Conservation (phyloP, 805 yeast genomes). For the Yamadazyma insecticola region DNA sequence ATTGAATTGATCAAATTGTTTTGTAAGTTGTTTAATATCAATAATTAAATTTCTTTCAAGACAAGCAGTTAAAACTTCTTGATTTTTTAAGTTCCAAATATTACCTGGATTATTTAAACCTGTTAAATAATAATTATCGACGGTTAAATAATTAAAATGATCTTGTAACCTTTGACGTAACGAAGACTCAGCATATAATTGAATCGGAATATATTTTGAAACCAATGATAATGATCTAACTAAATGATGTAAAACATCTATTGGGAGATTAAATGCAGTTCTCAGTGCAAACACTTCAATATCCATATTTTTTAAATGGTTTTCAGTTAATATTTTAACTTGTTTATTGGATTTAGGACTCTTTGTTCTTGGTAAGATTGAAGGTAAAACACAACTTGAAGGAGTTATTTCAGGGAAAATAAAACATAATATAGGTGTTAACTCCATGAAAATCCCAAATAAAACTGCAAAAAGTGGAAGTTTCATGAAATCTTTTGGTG, state of each 20-base stretch:
- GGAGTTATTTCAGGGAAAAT: conserved; percentile 54
- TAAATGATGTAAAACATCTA: conserved; percentile 31
- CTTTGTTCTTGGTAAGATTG: conserved; percentile 35
- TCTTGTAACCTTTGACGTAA: conserved; percentile 32
- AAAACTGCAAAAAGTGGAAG: conserved; percentile 50
- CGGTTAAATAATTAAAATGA: conserved; percentile 41
- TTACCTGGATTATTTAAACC: conserved; percentile 35
- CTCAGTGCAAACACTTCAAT: conserved; percentile 24
- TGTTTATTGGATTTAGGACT: conserved; percentile 12
- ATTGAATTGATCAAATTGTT: conserved; percentile 18
- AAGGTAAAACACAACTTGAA: conserved; percentile 53
- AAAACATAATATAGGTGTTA: conserved; percentile 50
- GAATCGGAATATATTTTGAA: conserved; percentile 36
- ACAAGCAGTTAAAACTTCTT: conserved; percentile 52
- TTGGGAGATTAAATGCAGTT: conserved; percentile 46
- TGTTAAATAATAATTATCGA: conserved; percentile 48
- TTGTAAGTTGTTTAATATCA: conserved; percentile 19
- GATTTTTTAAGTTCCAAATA: conserved; percentile 41
- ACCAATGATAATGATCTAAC: conserved; percentile 33
- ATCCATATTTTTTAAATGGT: conserved; percentile 1
- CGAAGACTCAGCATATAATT: conserved; percentile 32
- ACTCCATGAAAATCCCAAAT: conserved; percentile 47
- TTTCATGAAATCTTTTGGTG: conserved; percentile 46
- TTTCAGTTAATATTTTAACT: conserved; percentile 7
- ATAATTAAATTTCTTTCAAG: conserved; percentile 48